Base-by-base conservation (phyloP, 2,329 filamentous ascomycete species). In the Fusarium kyushuense region DNA sequence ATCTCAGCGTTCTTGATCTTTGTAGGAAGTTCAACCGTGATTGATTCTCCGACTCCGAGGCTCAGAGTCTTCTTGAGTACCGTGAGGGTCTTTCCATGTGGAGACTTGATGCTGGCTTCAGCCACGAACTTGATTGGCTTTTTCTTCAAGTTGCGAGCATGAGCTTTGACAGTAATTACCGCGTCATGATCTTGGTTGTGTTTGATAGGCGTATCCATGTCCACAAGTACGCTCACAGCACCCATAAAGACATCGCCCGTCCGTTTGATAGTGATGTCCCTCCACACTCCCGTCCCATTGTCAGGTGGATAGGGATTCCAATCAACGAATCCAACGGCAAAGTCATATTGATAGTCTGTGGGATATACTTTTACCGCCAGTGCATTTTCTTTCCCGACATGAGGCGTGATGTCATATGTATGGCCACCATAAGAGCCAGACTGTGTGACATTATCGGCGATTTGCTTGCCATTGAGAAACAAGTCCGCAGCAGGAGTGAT, bases 271-370 rank as follows among this genome's bases (percentile, higher is more conserved):
- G 51, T 54, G 16, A 54, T 35, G 1, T 46, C 51, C 4, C 51
- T 54, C 51, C 51, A 54, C 19, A 46, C 5, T 2, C 51, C 51
- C 2, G 51, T 54, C 2, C 51, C 51, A 4, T 54, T 54, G 1
- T 54, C 51, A 11, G 51, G 51, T 16, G 51, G 51, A 5, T 54
- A 54, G 1, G 51, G 51, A 5, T 54, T 54, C 51, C 51, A 54
- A 10, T 54, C 51, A 13, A 54, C 51, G 6, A 54, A 54, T 1
- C 51, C 51, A 6, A 54, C 51, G 0, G 40, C 40, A 3, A 54
- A 54, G 13, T 54, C 29, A 29, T 46, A 8, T 6, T 54, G 51
- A 33, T 46, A 54, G 7, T 54, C 21, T 1, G 51, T 46, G 9
- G 51, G 51, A 3, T 54, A 46, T 2, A 54, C 51, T 5, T 21